These are phyloP conservation scores for Eimeria praecox DNA, from an alignment of 169 alveolate genomes.

Conservation along the genomic window DNA sequence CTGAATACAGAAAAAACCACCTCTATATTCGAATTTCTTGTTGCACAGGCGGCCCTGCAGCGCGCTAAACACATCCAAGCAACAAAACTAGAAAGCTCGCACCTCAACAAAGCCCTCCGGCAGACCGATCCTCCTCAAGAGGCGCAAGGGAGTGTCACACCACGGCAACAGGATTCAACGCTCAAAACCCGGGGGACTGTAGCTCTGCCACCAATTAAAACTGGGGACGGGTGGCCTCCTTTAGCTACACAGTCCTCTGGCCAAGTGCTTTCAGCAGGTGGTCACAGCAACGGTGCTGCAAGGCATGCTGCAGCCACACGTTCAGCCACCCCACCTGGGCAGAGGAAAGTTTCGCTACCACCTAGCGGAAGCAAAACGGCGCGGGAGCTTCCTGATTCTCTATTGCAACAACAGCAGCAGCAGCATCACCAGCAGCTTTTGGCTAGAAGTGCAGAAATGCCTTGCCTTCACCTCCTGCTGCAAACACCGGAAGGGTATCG, in stretches of 20 bases:
- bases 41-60: not conserved
- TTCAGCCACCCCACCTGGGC: not conserved
- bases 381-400: conserved; percentile 18
- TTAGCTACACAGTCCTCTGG: not conserved
- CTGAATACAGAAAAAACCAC: not conserved
- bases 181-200: not conserved
- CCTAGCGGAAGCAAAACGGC: conserved; percentile 11
- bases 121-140: not conserved
- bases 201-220: not conserved
- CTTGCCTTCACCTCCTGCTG: conserved; percentile 41
- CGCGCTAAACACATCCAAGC: not conserved
- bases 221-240: not conserved
- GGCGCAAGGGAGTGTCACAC: not conserved
- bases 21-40: not conserved
- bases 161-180: not conserved
- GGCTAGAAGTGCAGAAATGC: conserved; percentile 35
- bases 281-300: not conserved
- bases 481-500: conserved; percentile 11
- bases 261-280: not conserved
- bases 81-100: not conserved
- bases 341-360: not conserved
- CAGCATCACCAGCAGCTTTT: conserved; percentile 42
- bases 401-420: conserved; percentile 24
- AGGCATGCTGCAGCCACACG: not conserved
- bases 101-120: not conserved